Evolutionary conservation across 2,329 filamentous ascomycete genomes (phyloP), one percentile per base, ranked within the genome.

Genomic region (Exophiala sideris): DNA sequence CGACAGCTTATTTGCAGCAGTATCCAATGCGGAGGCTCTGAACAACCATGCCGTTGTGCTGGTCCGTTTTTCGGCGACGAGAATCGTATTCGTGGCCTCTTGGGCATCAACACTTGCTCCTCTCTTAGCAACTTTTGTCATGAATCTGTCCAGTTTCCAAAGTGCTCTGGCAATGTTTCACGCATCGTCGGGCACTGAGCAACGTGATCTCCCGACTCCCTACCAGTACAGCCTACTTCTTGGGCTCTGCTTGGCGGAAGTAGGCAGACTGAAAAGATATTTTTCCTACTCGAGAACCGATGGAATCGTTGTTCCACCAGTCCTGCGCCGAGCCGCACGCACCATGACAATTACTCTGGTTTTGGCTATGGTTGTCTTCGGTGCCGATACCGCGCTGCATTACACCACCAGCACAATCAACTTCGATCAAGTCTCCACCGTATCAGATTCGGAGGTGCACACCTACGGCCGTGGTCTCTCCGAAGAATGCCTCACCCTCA

Each of bases 201-300:
- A 62, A 24, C 52, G 50, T 14, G 47, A 54, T 18, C 49, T 64
- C 5, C 60, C 61, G 10, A 62, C 61, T 5, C 61, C 61, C 2
- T 64, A 62, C 42, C 61, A 64, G 38, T 56, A 61, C 48, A 61
- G 55, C 29, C 51, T 64, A 14, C 53, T 64, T 3, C 52, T 64
- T 8, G 60, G 60, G 11, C 53, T 62, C 24, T 57, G 56, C 34
- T n/a, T 61, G 33, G 60, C 60, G 16, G 62, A 60, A 24, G 57
- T 50, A 21, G 58, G 54, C 10, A 51, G 60, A 52, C 42, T 64
- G 33, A 33, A 47, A 16, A 53, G 54, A 33, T 62, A 60, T 39
- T 51, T 62, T 20, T 52, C 41, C 16, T 62, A 64, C 50, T 59
- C 58, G 9, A 29, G 20, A 34, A 38, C 45, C 35, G 45, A 56